Conservation (phyloP, 2,329 filamentous ascomycete genomes). For the Fusarium robinianum region DNA sequence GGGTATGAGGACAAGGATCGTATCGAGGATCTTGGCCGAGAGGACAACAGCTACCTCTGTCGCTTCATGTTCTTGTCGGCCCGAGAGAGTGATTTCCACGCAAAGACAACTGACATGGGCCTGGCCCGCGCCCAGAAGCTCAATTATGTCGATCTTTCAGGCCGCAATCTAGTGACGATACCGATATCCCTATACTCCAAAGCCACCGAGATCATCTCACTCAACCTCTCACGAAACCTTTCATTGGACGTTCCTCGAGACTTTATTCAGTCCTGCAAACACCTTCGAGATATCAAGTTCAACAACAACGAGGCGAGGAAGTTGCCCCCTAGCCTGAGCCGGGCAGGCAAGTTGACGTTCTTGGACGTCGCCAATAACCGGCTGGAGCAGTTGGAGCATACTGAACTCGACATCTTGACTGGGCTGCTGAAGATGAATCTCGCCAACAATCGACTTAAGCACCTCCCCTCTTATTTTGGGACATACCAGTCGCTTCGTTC, state of each 20-base stretch:
- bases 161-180: slow-evolving; percentile 89
- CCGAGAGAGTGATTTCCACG: slow-evolving; percentile 79
- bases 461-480: slow-evolving; percentile 80
- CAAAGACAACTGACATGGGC: slow-evolving; percentile 72
- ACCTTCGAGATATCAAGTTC: slow-evolving; percentile 92
- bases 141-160: slow-evolving; percentile 90
- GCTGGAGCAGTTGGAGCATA: slow-evolving; percentile 83
- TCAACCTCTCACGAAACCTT: slow-evolving; percentile 91
- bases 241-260: slow-evolving; percentile 92
- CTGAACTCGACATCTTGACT: slow-evolving; percentile 74
- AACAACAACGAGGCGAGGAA: slow-evolving; percentile 91
- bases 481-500: slow-evolving; percentile 78
- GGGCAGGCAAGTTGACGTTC: slow-evolving; percentile 81
- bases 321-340: slow-evolving; percentile 80
- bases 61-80: slow-evolving; percentile 93
- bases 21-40: slow-evolving; percentile 90
- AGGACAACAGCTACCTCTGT: slow-evolving; percentile 96
- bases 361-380: slow-evolving; percentile 95
- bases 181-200: slow-evolving; percentile 93
- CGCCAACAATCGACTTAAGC: slow-evolving; percentile 86
- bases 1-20: slow-evolving; percentile 86
- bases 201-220: slow-evolving; percentile 87
- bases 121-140: slow-evolving; percentile 86
- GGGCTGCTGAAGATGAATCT: slow-evolving; percentile 87
- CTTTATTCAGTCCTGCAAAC: slow-evolving; percentile 91